These are phyloP conservation scores for Tuber brumale DNA, from an alignment of 495 filamentous ascomycete genomes.

Conservation along the genomic window DNA sequence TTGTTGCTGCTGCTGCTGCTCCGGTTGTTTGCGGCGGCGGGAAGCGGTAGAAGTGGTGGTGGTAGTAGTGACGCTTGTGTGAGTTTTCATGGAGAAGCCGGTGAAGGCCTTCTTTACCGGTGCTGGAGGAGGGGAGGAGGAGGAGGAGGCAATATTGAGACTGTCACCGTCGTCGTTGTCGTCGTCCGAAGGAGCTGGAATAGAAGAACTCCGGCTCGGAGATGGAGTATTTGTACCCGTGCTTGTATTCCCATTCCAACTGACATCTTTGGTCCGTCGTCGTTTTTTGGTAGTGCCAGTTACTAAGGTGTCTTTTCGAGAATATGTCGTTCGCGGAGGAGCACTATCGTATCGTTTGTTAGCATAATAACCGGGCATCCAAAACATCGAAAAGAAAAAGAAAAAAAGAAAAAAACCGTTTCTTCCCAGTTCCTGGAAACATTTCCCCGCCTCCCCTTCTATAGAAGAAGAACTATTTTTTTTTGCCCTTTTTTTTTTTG, in stretches of 20 bases:
- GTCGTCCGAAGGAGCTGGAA: constrained; percentile 9
- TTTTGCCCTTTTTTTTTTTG: background rate
- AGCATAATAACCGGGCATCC: background rate
- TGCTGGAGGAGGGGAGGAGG: constrained; percentile 4
- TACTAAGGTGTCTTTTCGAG: background rate
- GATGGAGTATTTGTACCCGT: background rate
- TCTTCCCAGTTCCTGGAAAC: background rate
- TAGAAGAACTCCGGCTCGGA: constrained; percentile 10
- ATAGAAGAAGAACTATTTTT: background rate
- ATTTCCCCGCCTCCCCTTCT: background rate
- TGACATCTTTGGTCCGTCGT: background rate
- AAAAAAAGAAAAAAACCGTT: background rate
- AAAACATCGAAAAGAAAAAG: background rate
- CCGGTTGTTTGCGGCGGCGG: constrained; percentile 5
- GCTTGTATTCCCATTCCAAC: background rate
- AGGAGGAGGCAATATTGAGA: background rate
- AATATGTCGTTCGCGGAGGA: constrained; percentile 2
- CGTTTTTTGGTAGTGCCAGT: background rate
- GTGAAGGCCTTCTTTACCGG: constrained; percentile 16
- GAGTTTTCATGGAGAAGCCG: constrained; percentile 11
- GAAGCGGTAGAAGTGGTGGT: constrained; percentile 3
- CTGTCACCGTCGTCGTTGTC: background rate
- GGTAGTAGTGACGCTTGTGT: constrained; percentile 5
- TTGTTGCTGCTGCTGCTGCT: constrained; percentile 5
- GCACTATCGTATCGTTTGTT: background rate